phyloP scores from a whole-genome alignment of 805 yeast genomes.

The Spathaspora gorwiae region DNA sequence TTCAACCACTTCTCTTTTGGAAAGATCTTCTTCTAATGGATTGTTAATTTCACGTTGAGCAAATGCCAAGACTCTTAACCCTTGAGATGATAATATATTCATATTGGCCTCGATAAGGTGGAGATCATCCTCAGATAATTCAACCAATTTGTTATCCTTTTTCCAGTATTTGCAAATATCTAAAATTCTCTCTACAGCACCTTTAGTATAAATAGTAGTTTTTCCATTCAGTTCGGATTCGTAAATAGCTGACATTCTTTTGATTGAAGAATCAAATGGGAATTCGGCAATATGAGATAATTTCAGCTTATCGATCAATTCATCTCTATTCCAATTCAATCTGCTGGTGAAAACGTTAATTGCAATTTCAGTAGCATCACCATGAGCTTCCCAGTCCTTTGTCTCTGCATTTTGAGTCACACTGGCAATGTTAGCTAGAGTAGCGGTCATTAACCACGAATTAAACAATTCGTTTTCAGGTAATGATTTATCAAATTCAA shows the following conservation, averaged over 20 bases:
- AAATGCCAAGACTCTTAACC: constrained; percentile 30
- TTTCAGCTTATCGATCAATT: constrained; percentile 9
- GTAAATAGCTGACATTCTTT: constrained; percentile 29
- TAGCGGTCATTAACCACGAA: constrained; percentile 60
- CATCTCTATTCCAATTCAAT: constrained; percentile 18
- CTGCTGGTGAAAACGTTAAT: constrained; percentile 29
- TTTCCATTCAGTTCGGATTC: constrained; percentile 1
- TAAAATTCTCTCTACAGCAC: constrained; percentile 30
- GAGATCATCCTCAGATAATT: constrained; percentile 18
- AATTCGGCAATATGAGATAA: constrained; percentile 20
- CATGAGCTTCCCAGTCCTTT: constrained; percentile 63
- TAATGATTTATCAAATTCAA: not conserved
- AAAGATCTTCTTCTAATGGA: constrained; percentile 3
- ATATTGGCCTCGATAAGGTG: constrained; percentile 20
- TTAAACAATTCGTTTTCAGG: constrained; percentile 25
- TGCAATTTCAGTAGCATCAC: constrained; percentile 35
- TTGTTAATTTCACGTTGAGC: constrained; percentile 17
- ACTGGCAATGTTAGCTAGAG: constrained; percentile 76
- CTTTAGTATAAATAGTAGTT: constrained; percentile 20
- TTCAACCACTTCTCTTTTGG: constrained; percentile 19
- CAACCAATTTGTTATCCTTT: constrained; percentile 7
- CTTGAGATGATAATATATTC: constrained; percentile 23
- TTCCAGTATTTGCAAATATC: constrained; percentile 21
- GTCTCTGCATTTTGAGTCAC: constrained; percentile 44
- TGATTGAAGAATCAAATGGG: constrained; percentile 30